phyloP scores from a whole-genome alignment of 2,329 filamentous ascomycete species.

The Lasiodiplodia gonubiensis region DNA sequence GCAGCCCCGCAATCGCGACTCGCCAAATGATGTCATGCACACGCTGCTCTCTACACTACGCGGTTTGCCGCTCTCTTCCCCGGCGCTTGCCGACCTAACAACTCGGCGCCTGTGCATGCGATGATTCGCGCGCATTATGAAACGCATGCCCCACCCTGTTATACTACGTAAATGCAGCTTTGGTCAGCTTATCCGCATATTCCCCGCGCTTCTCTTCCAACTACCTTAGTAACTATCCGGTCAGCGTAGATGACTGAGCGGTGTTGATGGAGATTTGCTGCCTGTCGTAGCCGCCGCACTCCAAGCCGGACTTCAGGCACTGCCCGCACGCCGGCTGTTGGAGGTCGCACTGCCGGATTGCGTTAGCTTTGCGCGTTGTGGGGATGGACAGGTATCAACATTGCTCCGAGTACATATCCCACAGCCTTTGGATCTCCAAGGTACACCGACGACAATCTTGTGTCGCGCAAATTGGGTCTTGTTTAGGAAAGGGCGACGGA shows the following conservation, averaged over 20 bases:
- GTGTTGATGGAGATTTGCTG: slow-evolving; percentile 64
- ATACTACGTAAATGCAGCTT: no score
- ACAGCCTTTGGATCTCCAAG: slow-evolving; percentile 43
- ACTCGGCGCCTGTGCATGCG: no score
- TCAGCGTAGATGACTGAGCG: slow-evolving; percentile 2
- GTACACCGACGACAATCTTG: slow-evolving; percentile 32
- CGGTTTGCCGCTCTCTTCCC: no score
- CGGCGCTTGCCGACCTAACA: no score
- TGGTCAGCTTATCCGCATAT: no score
- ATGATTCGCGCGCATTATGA: no score
- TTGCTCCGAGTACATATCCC: no score
- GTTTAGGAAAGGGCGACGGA: neutral
- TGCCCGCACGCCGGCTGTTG: slow-evolving; percentile 65
- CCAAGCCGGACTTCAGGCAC: slow-evolving; percentile 62
- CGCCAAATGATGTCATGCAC: slow-evolving; percentile 15
- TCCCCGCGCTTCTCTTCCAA: no score
- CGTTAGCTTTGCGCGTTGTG: slow-evolving; percentile 4
- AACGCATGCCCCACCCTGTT: no score
- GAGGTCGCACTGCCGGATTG: slow-evolving; percentile 62
- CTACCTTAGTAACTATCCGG: no score
- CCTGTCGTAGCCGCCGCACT: slow-evolving; percentile 67
- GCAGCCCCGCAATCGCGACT: slow-evolving; percentile 15
- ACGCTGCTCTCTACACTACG: no score
- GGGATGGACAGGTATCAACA: neutral
- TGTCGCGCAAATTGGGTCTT: slow-evolving; percentile 1